A percentile compares a stretch with the other conserved stretches of the same genome.
phyloP scores from a whole-genome alignment of 495 filamentous ascomycete genomes.

The Sporormia fimetaria region DNA sequence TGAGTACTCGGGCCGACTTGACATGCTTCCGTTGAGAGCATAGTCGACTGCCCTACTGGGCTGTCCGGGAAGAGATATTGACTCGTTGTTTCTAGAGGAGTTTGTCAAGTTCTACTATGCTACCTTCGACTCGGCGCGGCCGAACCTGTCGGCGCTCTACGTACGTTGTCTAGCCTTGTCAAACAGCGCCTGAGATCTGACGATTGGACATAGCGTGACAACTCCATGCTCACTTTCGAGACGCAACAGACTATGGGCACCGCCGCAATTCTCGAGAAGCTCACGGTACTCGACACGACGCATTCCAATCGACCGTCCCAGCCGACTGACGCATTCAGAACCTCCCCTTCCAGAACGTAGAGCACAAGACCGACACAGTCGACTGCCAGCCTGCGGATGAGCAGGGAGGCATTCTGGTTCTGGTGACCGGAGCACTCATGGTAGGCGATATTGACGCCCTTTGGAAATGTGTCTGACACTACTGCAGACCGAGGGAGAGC shows the following conservation, averaged over 20 bases:
- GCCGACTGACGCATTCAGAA: conserved; percentile 35
- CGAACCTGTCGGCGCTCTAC: conserved; percentile 57
- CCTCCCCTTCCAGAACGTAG: conserved; percentile 70
- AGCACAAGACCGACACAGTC: conserved; percentile 54
- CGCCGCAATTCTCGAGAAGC: conserved; percentile 58
- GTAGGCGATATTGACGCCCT: conserved; percentile 40
- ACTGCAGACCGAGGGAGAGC: conserved; percentile 65
- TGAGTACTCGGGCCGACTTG: conserved; percentile 33
- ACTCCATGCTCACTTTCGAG: conserved; percentile 94
- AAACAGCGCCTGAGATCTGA: not conserved
- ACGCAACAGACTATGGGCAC: conserved; percentile 46
- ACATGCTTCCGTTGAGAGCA: not conserved
- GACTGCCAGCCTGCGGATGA: conserved; percentile 64
- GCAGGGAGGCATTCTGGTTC: conserved; percentile 57
- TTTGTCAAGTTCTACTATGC: conserved; percentile 86
- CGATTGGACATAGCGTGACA: conserved; percentile 46
- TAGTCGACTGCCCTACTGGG: not conserved
- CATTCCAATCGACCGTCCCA: not conserved
- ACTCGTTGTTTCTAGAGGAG: conserved; percentile 43
- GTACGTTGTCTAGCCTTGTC: conserved; percentile 39
- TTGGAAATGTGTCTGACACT: not conserved
- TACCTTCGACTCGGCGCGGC: conserved; percentile 62
- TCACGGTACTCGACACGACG: conserved; percentile 48
- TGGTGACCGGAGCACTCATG: conserved; percentile 72
- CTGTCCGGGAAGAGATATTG: not conserved